Evolutionary conservation across 2,329 filamentous ascomycete genomes (phyloP), one percentile per base, ranked within the genome.

Genomic region (Hirsutella thompsonii): DNA sequence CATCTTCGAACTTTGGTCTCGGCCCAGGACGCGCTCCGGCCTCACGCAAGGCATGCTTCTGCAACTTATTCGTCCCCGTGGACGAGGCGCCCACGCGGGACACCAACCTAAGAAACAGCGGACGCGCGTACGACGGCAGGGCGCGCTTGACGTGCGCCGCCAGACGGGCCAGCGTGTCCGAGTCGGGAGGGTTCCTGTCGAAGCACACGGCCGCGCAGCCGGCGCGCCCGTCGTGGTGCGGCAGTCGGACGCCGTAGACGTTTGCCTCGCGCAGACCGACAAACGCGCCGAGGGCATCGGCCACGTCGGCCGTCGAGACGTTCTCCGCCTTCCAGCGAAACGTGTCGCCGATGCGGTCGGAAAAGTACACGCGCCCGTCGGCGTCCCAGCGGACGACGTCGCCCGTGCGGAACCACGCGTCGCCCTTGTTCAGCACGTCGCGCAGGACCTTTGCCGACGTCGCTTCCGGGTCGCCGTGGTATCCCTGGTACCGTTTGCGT

Each of bases 31-130:
- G 74, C 0, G 90, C 83, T 1, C 88, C 87, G 46, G 89, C 73
- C 2, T 69, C 67, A n/a, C 85, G 69, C 47, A 94, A 57, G 0
- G 66, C 61, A 47, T 82, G 76, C 61, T 94, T 94, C 62, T 89
- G 82, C 64, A 93, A 84, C 68, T 94, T 94, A 53, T 87, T 83
- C 37, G 87, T 94, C 0, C 87, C 86, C 4, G 88, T 94, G 1
- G 76, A 68, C 1, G 63, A 59, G 34, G 76, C 70, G 3, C 64
- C 61, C 36, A 72, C 61, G 20, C 72, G 69, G 20, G 63, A 67
- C 8, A 80, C 71, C 5, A 88, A 60, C 11, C 88, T 70, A 37
- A 94, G 56, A 61, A 94, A 94, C 1, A 92, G 51, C 0, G 88
- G 88, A 4, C 80, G 72, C 0, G 87, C 86, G 52, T 83, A 93